Evolutionary conservation across 2,329 filamentous ascomycete species (phyloP), one percentile per base, ranked within the genome.

Genomic region (Fulvia fulva): DNA sequence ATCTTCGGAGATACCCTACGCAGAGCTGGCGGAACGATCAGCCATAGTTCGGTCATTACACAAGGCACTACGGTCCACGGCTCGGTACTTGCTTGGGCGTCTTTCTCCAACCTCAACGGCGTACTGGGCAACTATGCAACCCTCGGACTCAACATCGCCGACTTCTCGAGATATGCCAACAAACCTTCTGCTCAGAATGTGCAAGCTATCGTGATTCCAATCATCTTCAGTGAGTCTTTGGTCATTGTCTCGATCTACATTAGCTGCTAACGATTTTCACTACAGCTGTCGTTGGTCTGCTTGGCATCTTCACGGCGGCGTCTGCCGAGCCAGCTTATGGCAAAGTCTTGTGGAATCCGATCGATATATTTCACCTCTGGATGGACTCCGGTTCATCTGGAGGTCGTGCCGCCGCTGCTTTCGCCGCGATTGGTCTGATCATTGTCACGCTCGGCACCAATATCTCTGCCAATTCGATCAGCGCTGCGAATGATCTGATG

Each of bases 241-340:
- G 46, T 12, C 30, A n/a, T 11, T 8, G 25, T n/a, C 11, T 54
- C 19, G 21, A n/a, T 4, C 14, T 30, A 11, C 23, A 19, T 30
- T 1, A 28, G 3, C 9, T 28, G 32, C 51, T 46, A 46, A 49
- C 58, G 19, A 28, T 19, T 25, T 43, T 6, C 14, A 44, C 26
- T 16, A 80, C 53, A 62, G 59, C 67, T n/a, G 59, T 68, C 26
- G 65, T 65, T 76, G 61, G 83, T 80, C 57, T 76, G 80, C 14
- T 78, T 75, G 8, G 80, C 76, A 14, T 77, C 73, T 14, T 78
- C 43, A 82, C 83, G 9, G 81, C 83, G 0, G 81, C 81, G 0
- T 82, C 83, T 5, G 77, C 77, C 25, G 74, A 77, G 41, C 76
- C 80, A 5, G 78, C 80, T 55, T 82, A 80, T 51, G 82, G 80